phyloP scores from a whole-genome alignment of 257 asterid genomes.

The Solanum etuberosum region DNA sequence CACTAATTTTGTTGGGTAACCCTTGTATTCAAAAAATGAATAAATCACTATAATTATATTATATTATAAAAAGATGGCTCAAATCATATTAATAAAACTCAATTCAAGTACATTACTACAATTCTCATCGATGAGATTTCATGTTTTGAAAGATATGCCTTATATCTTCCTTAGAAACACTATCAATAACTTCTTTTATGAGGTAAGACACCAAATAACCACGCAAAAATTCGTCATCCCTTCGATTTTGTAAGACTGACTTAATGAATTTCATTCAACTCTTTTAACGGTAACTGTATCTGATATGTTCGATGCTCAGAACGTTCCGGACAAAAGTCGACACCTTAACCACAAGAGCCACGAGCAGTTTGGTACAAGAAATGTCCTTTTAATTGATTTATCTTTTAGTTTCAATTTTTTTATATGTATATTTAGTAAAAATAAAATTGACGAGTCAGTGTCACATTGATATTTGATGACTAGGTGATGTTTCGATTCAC shows the following conservation, averaged over 20 bases:
- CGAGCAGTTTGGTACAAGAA: no score
- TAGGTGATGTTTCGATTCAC: background rate
- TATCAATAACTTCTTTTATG: no score
- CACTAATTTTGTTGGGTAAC: no score
- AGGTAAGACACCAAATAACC: background rate
- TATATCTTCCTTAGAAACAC: background rate
- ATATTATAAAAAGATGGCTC: background rate
- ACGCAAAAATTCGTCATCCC: background rate
- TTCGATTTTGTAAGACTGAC: background rate
- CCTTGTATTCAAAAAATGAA: no score
- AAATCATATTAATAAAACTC: background rate
- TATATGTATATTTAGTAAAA: no score
- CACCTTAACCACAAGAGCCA: background rate
- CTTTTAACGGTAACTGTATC: no score
- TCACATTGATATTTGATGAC: no score
- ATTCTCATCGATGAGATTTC: background rate
- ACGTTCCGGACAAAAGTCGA: background rate
- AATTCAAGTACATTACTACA: background rate
- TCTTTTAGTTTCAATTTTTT: no score
- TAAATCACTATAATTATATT: no score
- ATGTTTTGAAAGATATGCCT: no score
- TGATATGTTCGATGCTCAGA: no score
- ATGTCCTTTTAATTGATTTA: no score
- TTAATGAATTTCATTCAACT: background rate
- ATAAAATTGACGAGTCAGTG: background rate